A percentile compares a stretch with the other conserved stretches of the same genome.
Evolutionary conservation across 2,329 filamentous ascomycete species (phyloP).

Genomic region (Trichoderma simmonsii): DNA sequence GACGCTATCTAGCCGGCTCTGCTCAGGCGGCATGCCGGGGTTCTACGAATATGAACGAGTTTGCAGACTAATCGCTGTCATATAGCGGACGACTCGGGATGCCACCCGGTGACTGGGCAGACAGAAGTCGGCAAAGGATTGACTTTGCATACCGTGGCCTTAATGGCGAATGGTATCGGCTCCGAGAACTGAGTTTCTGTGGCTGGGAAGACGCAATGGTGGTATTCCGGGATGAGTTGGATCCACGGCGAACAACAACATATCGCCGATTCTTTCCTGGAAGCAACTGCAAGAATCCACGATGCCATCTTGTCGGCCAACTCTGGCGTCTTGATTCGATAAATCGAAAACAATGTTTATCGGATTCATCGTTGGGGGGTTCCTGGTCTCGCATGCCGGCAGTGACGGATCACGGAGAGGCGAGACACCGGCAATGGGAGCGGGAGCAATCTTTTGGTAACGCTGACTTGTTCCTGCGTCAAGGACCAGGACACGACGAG

Average conservation of each 20-base stretch:
- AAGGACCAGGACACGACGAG: background rate
- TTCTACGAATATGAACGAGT: background rate
- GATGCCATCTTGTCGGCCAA: background rate
- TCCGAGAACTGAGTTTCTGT: background rate
- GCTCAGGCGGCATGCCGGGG: background rate
- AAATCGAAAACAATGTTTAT: constrained; percentile 17
- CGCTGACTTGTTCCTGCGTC: constrained; percentile 4
- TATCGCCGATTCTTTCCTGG: background rate
- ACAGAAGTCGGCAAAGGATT: background rate
- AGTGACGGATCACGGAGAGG: background rate
- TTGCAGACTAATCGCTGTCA: background rate
- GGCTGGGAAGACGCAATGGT: background rate
- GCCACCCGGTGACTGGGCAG: background rate
- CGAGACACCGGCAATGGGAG: constrained; percentile 10
- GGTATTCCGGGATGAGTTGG: background rate
- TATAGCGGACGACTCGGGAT: background rate
- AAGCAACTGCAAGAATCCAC: background rate
- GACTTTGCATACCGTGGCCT: background rate
- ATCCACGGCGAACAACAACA: background rate
- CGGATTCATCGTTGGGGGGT: constrained; percentile 1
- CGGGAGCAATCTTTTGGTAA: constrained; percentile 1
- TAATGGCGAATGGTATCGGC: background rate
- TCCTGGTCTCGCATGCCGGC: constrained; percentile 10
- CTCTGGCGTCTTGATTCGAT: constrained; percentile 6
- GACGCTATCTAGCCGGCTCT: background rate